These are phyloP conservation scores for Paraphaeosphaeria minitans DNA, from an alignment of 2,329 filamentous ascomycete genomes.

Conservation along the genomic window DNA sequence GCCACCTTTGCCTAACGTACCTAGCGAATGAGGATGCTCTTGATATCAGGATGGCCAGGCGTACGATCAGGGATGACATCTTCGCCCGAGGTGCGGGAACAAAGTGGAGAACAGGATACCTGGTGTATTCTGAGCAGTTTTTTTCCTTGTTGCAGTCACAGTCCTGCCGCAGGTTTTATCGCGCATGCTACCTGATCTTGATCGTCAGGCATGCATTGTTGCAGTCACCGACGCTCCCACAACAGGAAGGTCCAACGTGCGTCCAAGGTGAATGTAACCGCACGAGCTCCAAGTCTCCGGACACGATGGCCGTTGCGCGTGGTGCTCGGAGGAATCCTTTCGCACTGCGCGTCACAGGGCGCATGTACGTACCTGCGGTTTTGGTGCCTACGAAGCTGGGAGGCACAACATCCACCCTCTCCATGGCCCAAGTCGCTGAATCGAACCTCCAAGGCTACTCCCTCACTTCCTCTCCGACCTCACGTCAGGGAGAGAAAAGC, in stretches of 20 bases:
- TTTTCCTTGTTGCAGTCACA: too few species aligned
- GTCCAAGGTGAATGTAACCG: constrained; percentile 2
- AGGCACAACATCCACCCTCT: neutral
- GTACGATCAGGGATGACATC: neutral
- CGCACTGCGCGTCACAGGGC: too few species aligned
- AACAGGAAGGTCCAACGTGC: neutral
- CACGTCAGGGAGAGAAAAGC: neutral
- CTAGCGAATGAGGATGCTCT: neutral
- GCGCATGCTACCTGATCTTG: too few species aligned
- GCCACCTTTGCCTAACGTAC: too few species aligned
- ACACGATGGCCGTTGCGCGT: neutral
- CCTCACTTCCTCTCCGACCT: neutral
- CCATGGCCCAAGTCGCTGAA: neutral
- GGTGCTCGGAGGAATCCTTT: neutral
- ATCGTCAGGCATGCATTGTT: neutral
- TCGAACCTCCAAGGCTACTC: neutral
- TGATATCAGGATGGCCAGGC: neutral
- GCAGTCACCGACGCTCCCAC: neutral
- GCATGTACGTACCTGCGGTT: constrained; percentile 4
- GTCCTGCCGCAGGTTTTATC: too few species aligned
- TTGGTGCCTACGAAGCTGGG: neutral
- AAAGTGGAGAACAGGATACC: too few species aligned
- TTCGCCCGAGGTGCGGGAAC: neutral
- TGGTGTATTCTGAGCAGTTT: too few species aligned
- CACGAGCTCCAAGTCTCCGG: neutral